Evolutionary conservation across 2,329 filamentous ascomycete species (phyloP).

Genomic region (Mycocentrospora acerina): DNA sequence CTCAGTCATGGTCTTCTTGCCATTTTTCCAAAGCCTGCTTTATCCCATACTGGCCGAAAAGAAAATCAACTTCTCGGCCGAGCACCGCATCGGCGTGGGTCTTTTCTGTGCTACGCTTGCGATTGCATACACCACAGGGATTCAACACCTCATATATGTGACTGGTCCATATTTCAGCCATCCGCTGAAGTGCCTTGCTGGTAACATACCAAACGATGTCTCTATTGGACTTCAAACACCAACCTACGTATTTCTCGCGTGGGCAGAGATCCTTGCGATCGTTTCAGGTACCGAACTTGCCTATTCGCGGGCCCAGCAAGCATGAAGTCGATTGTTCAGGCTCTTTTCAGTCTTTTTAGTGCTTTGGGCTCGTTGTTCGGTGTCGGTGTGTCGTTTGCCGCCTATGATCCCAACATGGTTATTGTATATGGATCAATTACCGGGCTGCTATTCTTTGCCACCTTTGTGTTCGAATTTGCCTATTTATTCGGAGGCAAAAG

Average conservation of each 20-base stretch:
- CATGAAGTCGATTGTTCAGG: conserved; percentile 36
- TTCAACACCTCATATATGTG: conserved; percentile 29
- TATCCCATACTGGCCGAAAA: conserved; percentile 9
- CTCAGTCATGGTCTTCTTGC: conserved; percentile 71
- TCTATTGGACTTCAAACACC: conserved; percentile 41
- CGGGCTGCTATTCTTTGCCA: conserved; percentile 2
- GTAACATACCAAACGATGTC: conserved; percentile 33
- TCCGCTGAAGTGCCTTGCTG: conserved; percentile 41
- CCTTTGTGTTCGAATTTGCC: conserved; percentile 1
- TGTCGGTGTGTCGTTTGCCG: conserved; percentile 17
- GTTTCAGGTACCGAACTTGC: conserved; percentile 43
- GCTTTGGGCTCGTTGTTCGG: conserved; percentile 19
- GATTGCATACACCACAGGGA: conserved; percentile 19
- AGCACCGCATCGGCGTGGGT: conserved; percentile 12
- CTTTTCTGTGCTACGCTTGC: conserved; percentile 15
- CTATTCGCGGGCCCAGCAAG: conserved; percentile 43
- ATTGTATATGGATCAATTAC: conserved; percentile 11
- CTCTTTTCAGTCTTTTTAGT: conserved; percentile 17
- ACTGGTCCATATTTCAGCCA: conserved; percentile 24
- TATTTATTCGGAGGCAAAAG: too few species aligned
- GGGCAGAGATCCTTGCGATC: conserved; percentile 44
- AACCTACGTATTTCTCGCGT: conserved; percentile 35
- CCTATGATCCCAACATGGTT: conserved; percentile 15
- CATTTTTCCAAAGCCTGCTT: conserved; percentile 43
- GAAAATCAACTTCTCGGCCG: conserved; percentile 10